phyloP scores from a whole-genome alignment of 768 basidiomycete genomes.

The Ramaria sp. region DNA sequence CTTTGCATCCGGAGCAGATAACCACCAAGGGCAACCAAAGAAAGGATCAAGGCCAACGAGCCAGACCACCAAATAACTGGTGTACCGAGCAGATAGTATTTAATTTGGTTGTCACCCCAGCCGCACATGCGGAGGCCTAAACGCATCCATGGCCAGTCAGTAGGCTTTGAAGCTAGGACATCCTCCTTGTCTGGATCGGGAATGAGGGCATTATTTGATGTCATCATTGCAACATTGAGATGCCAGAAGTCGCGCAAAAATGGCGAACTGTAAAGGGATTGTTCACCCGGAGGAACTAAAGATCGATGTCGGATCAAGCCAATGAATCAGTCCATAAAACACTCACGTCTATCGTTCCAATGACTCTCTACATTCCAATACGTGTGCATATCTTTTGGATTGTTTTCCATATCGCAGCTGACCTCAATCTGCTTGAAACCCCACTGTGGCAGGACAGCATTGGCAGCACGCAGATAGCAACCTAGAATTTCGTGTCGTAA shows the following conservation, averaged over 20 bases:
- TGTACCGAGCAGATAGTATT: conserved; percentile 92
- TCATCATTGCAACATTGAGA: conserved; percentile 99
- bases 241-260: conserved; percentile 98
- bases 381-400: conserved; percentile 70
- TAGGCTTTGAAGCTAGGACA: conserved; percentile 85
- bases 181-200: conserved; percentile 99
- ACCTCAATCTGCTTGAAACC: conserved; percentile 99
- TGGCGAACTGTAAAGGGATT: conserved; percentile 78
- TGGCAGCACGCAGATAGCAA: conserved; percentile 86
- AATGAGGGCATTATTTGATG: conserved; percentile 94
- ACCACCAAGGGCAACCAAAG: conserved; percentile 38
- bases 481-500: conserved; percentile 68
- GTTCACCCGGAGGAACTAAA: conserved; percentile 72
- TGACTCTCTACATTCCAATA: conserved; percentile 99
- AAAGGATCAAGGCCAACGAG: conserved; percentile 50
- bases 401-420: conserved; percentile 82
- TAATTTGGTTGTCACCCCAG: conserved; percentile 78
- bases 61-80: conserved; percentile 89
- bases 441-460: conserved; percentile 89
- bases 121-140: conserved; percentile 96
- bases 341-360: conserved; percentile 89
- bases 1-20: conserved; percentile 81
- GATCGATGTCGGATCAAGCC: not conserved
- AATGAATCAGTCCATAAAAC: not conserved
- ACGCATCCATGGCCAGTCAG: conserved; percentile 88